Conservation (phyloP, 2,329 filamentous ascomycete genomes). For the Talaromyces sp. region DNA sequence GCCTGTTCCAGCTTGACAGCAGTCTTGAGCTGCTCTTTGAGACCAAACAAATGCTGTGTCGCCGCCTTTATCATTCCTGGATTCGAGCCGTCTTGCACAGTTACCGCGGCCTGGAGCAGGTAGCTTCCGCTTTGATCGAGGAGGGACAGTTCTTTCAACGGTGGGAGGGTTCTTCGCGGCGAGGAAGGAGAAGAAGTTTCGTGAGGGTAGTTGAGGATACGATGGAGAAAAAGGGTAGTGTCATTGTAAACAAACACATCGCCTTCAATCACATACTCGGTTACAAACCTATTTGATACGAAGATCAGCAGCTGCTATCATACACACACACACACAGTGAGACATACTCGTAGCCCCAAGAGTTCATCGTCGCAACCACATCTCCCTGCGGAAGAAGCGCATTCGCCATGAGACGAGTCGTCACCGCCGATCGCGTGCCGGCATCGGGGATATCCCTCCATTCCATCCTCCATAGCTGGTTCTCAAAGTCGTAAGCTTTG, state of each 20-base stretch:
- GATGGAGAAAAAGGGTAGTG: slow-evolving; percentile 52
- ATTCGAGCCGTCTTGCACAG: slow-evolving; percentile 51
- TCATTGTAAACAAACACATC: slow-evolving; percentile 55
- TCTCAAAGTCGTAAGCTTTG: slow-evolving; percentile 27
- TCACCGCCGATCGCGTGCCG: slow-evolving; percentile 49
- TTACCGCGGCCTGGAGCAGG: slow-evolving; percentile 53
- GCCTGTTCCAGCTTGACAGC: slow-evolving; percentile 53
- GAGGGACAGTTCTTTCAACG: slow-evolving; percentile 41
- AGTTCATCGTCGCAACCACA: slow-evolving; percentile 46
- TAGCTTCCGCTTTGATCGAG: slow-evolving; percentile 55
- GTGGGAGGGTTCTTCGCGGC: slow-evolving; percentile 37
- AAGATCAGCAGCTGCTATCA: background rate
- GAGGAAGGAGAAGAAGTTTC: slow-evolving; percentile 17
- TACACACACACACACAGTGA: background rate
- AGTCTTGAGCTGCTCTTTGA: slow-evolving; percentile 51
- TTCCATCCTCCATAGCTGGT: slow-evolving; percentile 40
- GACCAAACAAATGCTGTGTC: slow-evolving; percentile 48
- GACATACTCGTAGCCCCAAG: slow-evolving; percentile 49
- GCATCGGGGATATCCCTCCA: slow-evolving; percentile 47
- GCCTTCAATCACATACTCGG: slow-evolving; percentile 53
- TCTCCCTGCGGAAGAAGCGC: slow-evolving; percentile 46
- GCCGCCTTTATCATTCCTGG: slow-evolving; percentile 50
- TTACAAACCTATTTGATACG: slow-evolving; percentile 52
- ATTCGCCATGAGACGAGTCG: slow-evolving; percentile 47
- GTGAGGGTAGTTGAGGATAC: slow-evolving; percentile 45